These are phyloP conservation scores for Grifola frondosa DNA, from an alignment of 1,284 basidiomycete genomes.

Conservation along the genomic window DNA sequence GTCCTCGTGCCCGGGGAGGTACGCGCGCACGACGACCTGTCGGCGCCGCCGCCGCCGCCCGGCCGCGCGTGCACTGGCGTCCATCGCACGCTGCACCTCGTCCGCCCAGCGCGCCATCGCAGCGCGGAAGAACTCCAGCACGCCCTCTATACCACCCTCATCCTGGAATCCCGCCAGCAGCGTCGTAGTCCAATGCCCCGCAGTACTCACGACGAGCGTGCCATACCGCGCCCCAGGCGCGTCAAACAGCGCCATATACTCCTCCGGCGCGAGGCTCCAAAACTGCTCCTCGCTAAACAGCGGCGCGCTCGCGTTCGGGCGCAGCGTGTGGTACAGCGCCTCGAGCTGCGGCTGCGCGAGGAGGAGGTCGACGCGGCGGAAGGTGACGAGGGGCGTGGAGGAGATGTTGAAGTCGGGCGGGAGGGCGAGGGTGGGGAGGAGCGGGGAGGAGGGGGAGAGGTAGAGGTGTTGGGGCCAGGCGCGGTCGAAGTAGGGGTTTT, in stretches of 20 bases:
- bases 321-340: conserved; percentile 39
- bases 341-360: conserved; percentile 50
- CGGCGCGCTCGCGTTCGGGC: conserved; percentile 17
- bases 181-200: conserved; percentile 65
- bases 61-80: conserved; percentile 27
- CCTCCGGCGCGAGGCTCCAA: conserved; percentile 51
- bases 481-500: conserved; percentile 54
- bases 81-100: conserved; percentile 44
- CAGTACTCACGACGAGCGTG: conserved; percentile 61
- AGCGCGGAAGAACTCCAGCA: conserved; percentile 53
- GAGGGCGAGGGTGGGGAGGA: conserved; percentile 41
- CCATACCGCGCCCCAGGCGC: conserved; percentile 49
- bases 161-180: conserved; percentile 49
- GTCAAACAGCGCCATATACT: conserved; percentile 52
- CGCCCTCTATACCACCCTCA: conserved; percentile 47
- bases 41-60: conserved; percentile 27
- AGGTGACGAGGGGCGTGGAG: conserved; percentile 59
- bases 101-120: conserved; percentile 55
- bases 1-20: conserved; percentile 63
- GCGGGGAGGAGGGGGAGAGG: conserved; percentile 52
- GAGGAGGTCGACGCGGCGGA: conserved; percentile 62
- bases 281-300: conserved; percentile 55
- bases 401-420: conserved; percentile 54
- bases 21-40: conserved; percentile 58
- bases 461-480: conserved; percentile 64